Evolutionary conservation across 164 flowering plant species (phyloP), one percentile per base, ranked within the genome.

Genomic region (Umbellularia californica): DNA sequence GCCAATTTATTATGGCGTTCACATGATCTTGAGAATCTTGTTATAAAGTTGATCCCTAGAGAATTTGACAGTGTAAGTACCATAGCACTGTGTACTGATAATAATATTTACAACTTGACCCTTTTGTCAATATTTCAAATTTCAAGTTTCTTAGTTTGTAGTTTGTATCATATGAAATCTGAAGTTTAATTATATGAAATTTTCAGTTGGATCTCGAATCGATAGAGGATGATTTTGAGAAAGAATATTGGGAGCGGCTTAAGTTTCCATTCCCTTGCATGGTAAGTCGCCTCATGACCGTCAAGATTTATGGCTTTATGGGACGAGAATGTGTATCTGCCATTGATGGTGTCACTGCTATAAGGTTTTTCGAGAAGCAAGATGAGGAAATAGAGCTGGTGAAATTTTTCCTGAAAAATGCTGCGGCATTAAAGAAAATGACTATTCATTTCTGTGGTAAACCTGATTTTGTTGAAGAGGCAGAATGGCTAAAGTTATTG

Each of bases 11-110:
- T 67, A 27, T 27, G 47, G 50, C 13, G 50, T 67, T 67, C 50
- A 15, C 70, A 17, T 67, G 47, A 67, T 67, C 70, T 67, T 33
- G 70, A 67, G 70, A 33, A 35, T 67, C 70, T 67, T 30, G n/a
- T 67, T 19, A 67, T 67, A 67, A 33, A 67, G 47, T 15, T 67
- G 27, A 33, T 28, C 20, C 70, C 50, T n/a, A 67, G n/a, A 1
- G 1, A 27, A 24, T 33, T 27, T 28, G 9, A 14, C 23, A 5
- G 6, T 13, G 70, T 67, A 27, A 67, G 70, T 67, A 67, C 70
- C 70, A 35, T 19, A 14, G n/a, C 1, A 55, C 6, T 14, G 17
- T 55, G 20, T 55, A 55, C 1, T 55, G 20, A 55, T 55, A 3
- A 14, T 19, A 55, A 14, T 19, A 55, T 55, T 19, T 17, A 14